Conservation (phyloP, 2,329 filamentous ascomycete genomes). For the Arthrobotrys megalospora region DNA sequence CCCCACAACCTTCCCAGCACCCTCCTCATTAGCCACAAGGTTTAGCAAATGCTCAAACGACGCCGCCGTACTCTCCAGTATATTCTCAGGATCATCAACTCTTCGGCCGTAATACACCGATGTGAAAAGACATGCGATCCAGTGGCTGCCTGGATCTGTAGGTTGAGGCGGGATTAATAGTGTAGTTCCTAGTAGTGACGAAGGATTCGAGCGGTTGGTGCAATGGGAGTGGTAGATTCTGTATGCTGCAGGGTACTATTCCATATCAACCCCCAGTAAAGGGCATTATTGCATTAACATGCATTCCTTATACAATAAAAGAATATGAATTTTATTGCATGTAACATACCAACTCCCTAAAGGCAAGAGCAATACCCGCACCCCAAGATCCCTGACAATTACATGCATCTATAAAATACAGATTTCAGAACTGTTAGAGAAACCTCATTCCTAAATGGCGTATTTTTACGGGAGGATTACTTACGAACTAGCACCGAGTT, state of each 20-base stretch:
- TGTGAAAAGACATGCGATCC: conserved; percentile 56
- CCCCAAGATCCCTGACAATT: conserved; percentile 58
- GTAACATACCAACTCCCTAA: conserved; percentile 40
- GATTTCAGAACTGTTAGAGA: not conserved
- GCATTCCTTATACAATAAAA: too few species aligned
- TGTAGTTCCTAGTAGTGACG: conserved; percentile 33
- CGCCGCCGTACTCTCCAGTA: conserved; percentile 27
- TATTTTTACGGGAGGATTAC: not conserved
- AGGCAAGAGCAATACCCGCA: conserved; percentile 53
- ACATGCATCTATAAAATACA: conserved; percentile 48
- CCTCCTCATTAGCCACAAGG: conserved; percentile 11
- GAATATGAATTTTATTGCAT: too few species aligned
- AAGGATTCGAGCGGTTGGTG: conserved; percentile 11
- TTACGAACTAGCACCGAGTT: conserved; percentile 51
- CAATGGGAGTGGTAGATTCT: conserved; percentile 45
- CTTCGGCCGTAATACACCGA: conserved; percentile 39
- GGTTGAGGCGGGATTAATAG: conserved; percentile 51
- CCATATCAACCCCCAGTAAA: too few species aligned
- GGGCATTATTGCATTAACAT: too few species aligned
- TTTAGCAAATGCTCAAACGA: conserved; percentile 50
- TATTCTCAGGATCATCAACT: conserved; percentile 38
- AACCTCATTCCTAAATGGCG: not conserved
- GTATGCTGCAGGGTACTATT: conserved; percentile 53
- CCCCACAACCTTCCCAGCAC: conserved; percentile 2
- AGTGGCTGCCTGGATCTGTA: conserved; percentile 21